A percentile compares a stretch with the other conserved stretches of the same genome.
Conservation (phyloP, 345 rosid species). For the Populus euphratica region DNA sequence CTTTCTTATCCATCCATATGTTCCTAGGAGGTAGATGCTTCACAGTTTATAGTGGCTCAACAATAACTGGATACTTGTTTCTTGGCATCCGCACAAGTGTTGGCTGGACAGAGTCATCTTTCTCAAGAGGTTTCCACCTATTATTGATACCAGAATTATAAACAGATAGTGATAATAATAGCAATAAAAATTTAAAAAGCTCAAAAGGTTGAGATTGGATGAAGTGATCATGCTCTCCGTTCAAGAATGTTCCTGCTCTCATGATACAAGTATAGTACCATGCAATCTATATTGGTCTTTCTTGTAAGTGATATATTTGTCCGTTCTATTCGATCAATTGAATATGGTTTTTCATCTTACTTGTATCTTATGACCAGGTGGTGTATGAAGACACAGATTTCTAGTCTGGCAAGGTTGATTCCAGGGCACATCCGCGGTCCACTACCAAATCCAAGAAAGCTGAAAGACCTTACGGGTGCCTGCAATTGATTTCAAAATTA, state of each 20-base stretch:
- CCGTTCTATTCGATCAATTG: no score
- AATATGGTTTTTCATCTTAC: constrained; percentile 28
- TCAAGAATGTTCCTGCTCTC: no score
- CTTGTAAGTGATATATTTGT: no score
- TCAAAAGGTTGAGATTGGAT: not conserved
- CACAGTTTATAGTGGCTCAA: constrained; percentile 40
- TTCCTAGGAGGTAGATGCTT: not conserved
- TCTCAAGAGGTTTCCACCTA: constrained; percentile 57
- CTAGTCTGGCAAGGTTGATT: constrained; percentile 63
- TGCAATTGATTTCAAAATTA: constrained; percentile 13
- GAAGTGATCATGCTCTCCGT: not conserved
- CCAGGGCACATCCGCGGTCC: constrained; percentile 75
- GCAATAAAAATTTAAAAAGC: not conserved
- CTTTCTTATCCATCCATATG: not conserved
- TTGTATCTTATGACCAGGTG: constrained; percentile 58
- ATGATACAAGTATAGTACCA: no score
- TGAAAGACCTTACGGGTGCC: constrained; percentile 46
- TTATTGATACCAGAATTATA: not conserved
- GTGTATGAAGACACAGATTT: constrained; percentile 59
- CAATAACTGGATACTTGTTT: constrained; percentile 44
- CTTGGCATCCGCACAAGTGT: constrained; percentile 60
- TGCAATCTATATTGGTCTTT: not conserved
- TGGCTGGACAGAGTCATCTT: constrained; percentile 52
- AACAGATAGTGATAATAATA: not conserved
- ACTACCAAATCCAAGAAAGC: constrained; percentile 65